These are phyloP conservation scores for Cryptococcus hybrid DNA, from an alignment of 1,284 basidiomycete genomes.

Conservation along the genomic window DNA sequence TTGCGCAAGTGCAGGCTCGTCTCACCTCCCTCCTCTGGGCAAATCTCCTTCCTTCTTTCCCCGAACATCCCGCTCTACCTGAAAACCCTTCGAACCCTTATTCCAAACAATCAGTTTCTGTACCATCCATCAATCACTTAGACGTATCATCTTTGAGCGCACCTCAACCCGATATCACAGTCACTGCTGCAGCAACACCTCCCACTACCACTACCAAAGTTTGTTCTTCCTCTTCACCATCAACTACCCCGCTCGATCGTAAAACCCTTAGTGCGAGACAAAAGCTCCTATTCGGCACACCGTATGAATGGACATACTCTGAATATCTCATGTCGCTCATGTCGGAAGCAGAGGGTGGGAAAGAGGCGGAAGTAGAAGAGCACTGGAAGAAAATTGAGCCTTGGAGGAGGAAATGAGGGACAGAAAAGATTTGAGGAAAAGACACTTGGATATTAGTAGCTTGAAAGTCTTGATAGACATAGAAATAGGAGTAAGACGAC, in stretches of 20 bases:
- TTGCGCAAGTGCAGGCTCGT: conserved; percentile 50
- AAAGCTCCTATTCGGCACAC: conserved; percentile 35
- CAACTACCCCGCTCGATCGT: background rate
- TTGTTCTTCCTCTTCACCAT: background rate
- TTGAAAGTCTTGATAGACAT: too few relatives aligned
- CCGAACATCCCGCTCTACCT: conserved; percentile 18
- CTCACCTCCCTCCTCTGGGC: conserved; percentile 43
- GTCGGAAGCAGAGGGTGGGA: conserved; percentile 24
- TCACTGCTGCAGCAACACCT: background rate
- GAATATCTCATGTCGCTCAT: conserved; percentile 37
- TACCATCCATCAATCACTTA: background rate
- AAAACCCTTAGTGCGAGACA: conserved; percentile 25
- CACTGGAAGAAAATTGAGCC: conserved; percentile 25
- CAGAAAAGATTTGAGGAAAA: conserved; percentile 29
- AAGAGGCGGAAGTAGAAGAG: conserved; percentile 16
- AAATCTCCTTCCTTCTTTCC: conserved; percentile 29
- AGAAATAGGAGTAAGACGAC: too few relatives aligned
- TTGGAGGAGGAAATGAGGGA: conserved; percentile 25
- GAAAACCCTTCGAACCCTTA: conserved; percentile 29
- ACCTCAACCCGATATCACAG: background rate
- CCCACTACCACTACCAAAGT: background rate
- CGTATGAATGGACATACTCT: conserved; percentile 39
- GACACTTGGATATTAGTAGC: conserved; percentile 32
- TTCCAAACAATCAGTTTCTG: conserved; percentile 5
- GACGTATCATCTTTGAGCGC: background rate